These are phyloP conservation scores for Colletotrichum viniferum DNA, from an alignment of 2,329 filamentous ascomycete species.

Conservation along the genomic window DNA sequence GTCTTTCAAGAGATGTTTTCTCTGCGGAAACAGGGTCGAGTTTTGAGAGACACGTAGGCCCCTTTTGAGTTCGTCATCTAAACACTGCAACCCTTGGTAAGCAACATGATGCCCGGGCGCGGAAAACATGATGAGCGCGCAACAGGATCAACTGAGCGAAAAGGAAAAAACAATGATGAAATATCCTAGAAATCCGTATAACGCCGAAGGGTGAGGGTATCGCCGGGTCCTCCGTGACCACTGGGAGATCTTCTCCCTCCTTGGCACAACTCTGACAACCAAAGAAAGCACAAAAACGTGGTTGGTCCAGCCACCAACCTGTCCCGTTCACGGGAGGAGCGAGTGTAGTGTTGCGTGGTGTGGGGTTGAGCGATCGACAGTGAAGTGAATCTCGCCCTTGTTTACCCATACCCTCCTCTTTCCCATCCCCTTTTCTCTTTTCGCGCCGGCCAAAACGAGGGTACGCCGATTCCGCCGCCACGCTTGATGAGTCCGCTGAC, in stretches of 20 bases:
- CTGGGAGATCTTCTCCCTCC: conserved; percentile 14
- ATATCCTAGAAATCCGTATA: conserved; percentile 1
- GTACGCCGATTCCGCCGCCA: neutral
- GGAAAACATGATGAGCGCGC: neutral
- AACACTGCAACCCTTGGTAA: neutral
- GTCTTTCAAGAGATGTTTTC: neutral
- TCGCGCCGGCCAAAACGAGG: neutral
- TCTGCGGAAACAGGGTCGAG: neutral
- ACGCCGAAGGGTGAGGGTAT: conserved; percentile 23
- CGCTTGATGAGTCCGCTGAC: neutral
- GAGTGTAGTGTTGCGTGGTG: neutral
- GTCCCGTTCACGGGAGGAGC: neutral
- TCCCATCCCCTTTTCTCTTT: neutral
- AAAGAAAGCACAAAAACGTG: neutral
- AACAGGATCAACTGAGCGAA: neutral
- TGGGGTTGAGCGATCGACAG: conserved; percentile 11
- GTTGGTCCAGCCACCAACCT: conserved; percentile 8
- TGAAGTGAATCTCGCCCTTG: neutral
- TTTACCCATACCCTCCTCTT: neutral
- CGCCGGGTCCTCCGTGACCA: conserved; percentile 20
- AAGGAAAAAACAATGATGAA: neutral
- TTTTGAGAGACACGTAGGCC: neutral
- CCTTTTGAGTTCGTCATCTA: conserved; percentile 5
- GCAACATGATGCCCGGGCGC: neutral
- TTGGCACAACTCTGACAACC: conserved; percentile 1